Percentiles rank a stretch among this genome's conserved stretches.
These are phyloP conservation scores for Skeletonema marinoi DNA, from an alignment of 108 stramenopile genomes.

Conservation along the genomic window DNA sequence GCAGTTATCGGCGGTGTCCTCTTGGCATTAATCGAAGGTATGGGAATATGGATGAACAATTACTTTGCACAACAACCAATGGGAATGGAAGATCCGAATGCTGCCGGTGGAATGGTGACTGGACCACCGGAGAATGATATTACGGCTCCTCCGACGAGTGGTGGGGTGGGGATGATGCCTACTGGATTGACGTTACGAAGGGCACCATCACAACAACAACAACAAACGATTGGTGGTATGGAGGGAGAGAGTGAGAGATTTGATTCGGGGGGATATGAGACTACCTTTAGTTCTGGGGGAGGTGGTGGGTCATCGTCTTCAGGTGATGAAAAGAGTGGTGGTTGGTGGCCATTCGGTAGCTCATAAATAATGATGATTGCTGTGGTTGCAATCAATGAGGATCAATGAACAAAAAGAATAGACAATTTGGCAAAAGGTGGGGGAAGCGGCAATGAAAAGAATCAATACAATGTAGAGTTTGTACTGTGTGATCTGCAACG, in stretches of 20 bases:
- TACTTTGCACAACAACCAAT: slow-evolving; percentile 32
- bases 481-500: too few species aligned
- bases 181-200: slow-evolving; percentile 20
- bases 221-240: slow-evolving; percentile 6
- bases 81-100: slow-evolving; percentile 49
- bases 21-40: slow-evolving; percentile 96
- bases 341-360: slow-evolving; percentile 51
- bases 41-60: slow-evolving; percentile 84
- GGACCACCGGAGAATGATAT: slow-evolving; percentile 71
- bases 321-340: slow-evolving; percentile 21
- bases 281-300: slow-evolving; percentile 32
- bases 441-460: neutral
- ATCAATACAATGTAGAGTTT: too few species aligned
- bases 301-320: neutral
- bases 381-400: too few species aligned
- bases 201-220: slow-evolving; percentile 8
- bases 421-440: neutral
- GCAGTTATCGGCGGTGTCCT: slow-evolving; percentile 95
- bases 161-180: slow-evolving; percentile 71
- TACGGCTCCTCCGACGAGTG: slow-evolving; percentile 88
- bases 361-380: neutral
- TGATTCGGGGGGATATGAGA: slow-evolving; percentile 43
- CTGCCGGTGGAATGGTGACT: slow-evolving; percentile 31
- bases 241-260: slow-evolving; percentile 34
- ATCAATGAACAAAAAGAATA: neutral